Evolutionary conservation across 2,329 filamentous ascomycete species (phyloP), one percentile per base, ranked within the genome.

Genomic region (Thyridium curvatum): DNA sequence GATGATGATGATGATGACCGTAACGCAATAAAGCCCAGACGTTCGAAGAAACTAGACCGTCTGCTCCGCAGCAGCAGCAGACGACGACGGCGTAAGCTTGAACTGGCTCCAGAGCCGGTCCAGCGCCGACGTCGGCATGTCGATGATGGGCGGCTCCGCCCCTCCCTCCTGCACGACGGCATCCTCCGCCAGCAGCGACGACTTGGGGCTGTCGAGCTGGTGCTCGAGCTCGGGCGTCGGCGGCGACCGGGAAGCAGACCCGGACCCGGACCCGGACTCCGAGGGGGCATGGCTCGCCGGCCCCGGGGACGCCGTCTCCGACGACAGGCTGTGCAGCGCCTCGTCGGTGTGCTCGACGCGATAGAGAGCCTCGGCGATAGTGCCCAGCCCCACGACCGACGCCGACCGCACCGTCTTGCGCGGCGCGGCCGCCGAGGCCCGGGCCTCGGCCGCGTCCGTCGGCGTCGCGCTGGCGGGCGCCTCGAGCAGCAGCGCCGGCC

Each of bases 401-500:
- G 28, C 30, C 10, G 34, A 36, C 7, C n/a, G 13, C 12, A 36
- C 26, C 14, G 34, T 30, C 4, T 9, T 15, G n/a, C 40, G 28
- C 15, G 33, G n/a, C 37, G 10, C n/a, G 15, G 17, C 30, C 38
- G 10, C 18, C 32, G 16, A 9, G 30, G 16, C 16, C 30, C 30
- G 4, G 41, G 41, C 40, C 10, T 40, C 39, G 17, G 39, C 33
- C 13, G 35, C 38, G 4, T 38, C 37, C 4, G 36, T 39, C 14
- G 41, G 45, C 41, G 37, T 34, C 21, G 35, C 39, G 2, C 40
- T 41, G 18, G 44, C 45, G 3, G 44, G 44, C 31, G 45, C 39
- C 32, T 46, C 44, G 12, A 53, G 44, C 45, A 46, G 42, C 12
- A 54, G 41, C 18, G 47, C 48, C 2, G 52, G 52, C 52, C 52